Evolutionary conservation across 208 protist genomes (phyloP).

Genomic region (Trypanosomatidae sp.): DNA sequence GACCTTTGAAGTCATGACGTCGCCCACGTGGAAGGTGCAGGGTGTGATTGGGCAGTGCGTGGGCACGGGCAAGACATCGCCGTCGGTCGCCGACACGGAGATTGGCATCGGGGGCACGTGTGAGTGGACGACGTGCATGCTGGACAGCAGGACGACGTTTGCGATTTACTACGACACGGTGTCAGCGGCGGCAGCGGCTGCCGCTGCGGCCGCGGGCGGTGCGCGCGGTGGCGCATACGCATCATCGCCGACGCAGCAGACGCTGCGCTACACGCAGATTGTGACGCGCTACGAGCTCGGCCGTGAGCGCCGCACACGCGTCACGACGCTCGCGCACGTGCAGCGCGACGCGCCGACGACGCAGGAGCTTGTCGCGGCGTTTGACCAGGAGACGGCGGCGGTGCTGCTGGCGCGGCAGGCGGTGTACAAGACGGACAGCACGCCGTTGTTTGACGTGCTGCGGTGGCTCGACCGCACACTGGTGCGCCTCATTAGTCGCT

Average conservation of each 20-base stretch:
- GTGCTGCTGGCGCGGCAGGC: conserved; percentile 96
- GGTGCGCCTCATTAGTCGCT: conserved; percentile 95
- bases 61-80: conserved; percentile 88
- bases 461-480: conserved; percentile 98
- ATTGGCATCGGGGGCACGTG: conserved; percentile 96
- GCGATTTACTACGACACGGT: conserved; percentile 97
- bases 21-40: conserved; percentile 91
- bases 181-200: conserved; percentile 14
- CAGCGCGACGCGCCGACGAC: conserved; percentile 32
- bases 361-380: conserved; percentile 65
- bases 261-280: conserved; percentile 87
- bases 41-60: conserved; percentile 90
- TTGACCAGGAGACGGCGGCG: conserved; percentile 97
- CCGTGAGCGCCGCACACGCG: conserved; percentile 61
- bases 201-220: conserved; percentile 4
- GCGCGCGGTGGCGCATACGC: not conserved
- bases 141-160: conserved; percentile 90
- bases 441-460: conserved; percentile 95
- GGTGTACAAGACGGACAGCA: conserved; percentile 92
- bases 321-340: conserved; percentile 73
- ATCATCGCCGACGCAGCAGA: not conserved
- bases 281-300: conserved; percentile 93
- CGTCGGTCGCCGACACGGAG: conserved; percentile 72
- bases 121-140: conserved; percentile 94
- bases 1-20: conserved; percentile 93